Base-by-base conservation (phyloP, 345 rosid genomes). In the Sonneratia alba region DNA sequence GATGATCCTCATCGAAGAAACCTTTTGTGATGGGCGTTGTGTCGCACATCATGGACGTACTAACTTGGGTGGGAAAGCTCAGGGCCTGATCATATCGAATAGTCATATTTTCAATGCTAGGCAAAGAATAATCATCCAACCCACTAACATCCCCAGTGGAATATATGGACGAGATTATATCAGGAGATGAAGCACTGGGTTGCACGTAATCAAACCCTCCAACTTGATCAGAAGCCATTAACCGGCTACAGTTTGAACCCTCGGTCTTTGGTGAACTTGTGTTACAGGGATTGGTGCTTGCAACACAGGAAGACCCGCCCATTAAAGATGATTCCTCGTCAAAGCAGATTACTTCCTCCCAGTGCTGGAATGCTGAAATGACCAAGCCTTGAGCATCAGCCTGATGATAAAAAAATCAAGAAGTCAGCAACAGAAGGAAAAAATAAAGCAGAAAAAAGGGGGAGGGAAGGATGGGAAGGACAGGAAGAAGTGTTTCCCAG, bases 1-100 rank as follows among this genome's bases (percentile, higher is more conserved):
- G 87, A 77, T 79, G 93, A 71, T 82, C 89, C 64, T 89, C 96
- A 53, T 89, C 93, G 24, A 87, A 89, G 82, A 94, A 87, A 53
- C 84, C 85, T 69, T 77, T 86, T 68, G 78, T 64, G 43, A 87
- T 77, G 69, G 87, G 67, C 51, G 83, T 85, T 5, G 87, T 64
- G 72, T 86, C 89, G 76, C 89, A 80, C 24, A 89, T 80, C 75
- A 86, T 75, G 73, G 85, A 74, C 68, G 74, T 74, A 62, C 80
- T 16, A 38, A 81, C 84, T 62, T 84, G 89, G 64, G 75, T 78
- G 0, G 87, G 85, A 71, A 86, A 84, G 74, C 76, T 77, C 78
- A 86, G 51, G 49, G 77, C 36, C 57, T 87, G 88, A 14, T 85
- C 91, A 49, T 81, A 87, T 77, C 84, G 77, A 61, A 89, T 88